Evolutionary conservation across 1,139 yeast genomes (phyloP).

Genomic region (Pichia sp.): DNA sequence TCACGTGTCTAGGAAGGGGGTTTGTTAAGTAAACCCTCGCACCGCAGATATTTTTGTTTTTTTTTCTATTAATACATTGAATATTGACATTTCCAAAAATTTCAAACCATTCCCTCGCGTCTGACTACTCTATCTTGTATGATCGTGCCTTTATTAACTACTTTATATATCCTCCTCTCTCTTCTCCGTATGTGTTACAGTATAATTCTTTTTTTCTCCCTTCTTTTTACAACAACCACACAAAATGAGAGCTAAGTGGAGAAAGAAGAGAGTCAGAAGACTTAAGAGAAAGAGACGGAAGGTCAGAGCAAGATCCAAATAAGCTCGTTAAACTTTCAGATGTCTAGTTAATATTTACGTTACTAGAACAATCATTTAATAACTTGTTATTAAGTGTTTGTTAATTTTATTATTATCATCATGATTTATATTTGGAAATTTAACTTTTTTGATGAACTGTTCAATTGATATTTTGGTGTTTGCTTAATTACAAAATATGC

Average conservation of each 20-base stretch:
- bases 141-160: no score
- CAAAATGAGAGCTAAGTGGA: slow-evolving; percentile 89
- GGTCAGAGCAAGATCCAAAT: slow-evolving; percentile 99
- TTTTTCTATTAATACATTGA: no score
- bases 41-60: not conserved
- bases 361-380: no score
- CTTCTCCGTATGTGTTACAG: slow-evolving; percentile 8
- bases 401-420: no score
- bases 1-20: not conserved
- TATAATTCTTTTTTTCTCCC: not conserved
- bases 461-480: not conserved
- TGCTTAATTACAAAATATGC: not conserved
- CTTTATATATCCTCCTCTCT: slow-evolving; percentile 1
- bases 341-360: not conserved
- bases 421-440: not conserved
- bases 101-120: not conserved
- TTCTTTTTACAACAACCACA: slow-evolving; percentile 7
- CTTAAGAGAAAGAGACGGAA: slow-evolving; percentile 99
- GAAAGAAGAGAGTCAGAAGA: slow-evolving; percentile 99
- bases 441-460: not conserved
- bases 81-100: no score
- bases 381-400: no score
- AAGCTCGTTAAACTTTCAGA: slow-evolving; percentile 42
- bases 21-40: not conserved
- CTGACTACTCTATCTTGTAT: no score